A percentile compares a stretch with the other conserved stretches of the same genome.
Conservation (phyloP, 441 rosid species). For the Populus trichocarpa region DNA sequence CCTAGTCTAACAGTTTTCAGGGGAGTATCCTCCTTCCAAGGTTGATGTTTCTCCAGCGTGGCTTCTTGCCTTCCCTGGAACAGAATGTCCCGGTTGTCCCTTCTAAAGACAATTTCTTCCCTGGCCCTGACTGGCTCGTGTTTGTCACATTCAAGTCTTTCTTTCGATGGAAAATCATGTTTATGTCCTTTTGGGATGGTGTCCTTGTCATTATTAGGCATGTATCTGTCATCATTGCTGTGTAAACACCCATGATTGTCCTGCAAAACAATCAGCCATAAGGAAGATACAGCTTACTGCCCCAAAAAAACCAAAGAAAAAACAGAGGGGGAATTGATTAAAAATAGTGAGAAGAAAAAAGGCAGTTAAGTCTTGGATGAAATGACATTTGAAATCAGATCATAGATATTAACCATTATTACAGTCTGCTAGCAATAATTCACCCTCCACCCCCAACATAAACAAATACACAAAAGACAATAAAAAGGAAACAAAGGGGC, state of each 20-base stretch:
- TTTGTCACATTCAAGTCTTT: constrained; percentile 24
- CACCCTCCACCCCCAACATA: not conserved
- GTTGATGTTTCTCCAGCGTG: constrained; percentile 28
- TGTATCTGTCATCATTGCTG: constrained; percentile 31
- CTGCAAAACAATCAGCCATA: constrained; percentile 32
- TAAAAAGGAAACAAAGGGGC: constrained; percentile 14
- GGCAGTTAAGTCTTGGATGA: not conserved
- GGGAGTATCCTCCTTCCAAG: constrained; percentile 40
- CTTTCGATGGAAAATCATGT: constrained; percentile 30
- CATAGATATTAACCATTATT: not conserved
- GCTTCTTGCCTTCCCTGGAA: constrained; percentile 35
- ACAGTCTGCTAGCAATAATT: not conserved
- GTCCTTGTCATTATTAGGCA: constrained; percentile 26
- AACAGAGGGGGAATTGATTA: not conserved
- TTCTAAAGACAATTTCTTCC: constrained; percentile 33
- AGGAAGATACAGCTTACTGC: constrained; percentile 6
- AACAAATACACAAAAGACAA: not conserved
- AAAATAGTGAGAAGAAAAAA: not conserved
- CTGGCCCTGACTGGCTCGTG: constrained; percentile 24
- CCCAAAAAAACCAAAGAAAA: not conserved
- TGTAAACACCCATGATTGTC: constrained; percentile 32
- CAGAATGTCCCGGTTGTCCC: constrained; percentile 30
- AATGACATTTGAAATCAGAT: constrained; percentile 1
- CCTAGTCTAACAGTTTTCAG: constrained; percentile 41
- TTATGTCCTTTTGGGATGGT: constrained; percentile 24